Conservation (phyloP, 2,329 filamentous ascomycete genomes). For the Chaetomium sp. region DNA sequence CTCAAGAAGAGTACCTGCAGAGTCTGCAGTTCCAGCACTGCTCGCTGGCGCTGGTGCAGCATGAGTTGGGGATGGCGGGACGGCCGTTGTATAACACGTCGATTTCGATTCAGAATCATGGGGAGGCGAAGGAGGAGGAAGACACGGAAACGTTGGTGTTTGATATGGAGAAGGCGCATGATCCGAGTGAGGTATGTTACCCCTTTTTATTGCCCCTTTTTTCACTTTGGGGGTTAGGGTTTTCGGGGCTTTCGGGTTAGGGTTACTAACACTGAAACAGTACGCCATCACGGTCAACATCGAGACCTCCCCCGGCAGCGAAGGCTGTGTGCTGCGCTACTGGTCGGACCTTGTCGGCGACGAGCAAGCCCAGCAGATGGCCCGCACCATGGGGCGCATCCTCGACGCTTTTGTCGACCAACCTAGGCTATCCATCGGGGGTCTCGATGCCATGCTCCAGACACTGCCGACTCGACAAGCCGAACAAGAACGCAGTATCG, state of each 20-base stretch:
- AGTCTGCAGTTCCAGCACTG: slow-evolving; percentile 19
- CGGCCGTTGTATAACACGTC: slow-evolving; percentile 23
- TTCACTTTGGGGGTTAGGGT: background rate
- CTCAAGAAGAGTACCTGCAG: slow-evolving; percentile 20
- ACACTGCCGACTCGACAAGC: background rate
- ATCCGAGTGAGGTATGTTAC: slow-evolving; percentile 21
- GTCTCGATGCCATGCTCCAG: slow-evolving; percentile 9
- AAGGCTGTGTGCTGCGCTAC: slow-evolving; percentile 22
- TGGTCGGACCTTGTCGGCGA: slow-evolving; percentile 23
- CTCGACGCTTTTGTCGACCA: slow-evolving; percentile 18
- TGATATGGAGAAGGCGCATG: slow-evolving; percentile 20
- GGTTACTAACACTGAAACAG: slow-evolving; percentile 5
- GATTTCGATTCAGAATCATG: slow-evolving; percentile 21
- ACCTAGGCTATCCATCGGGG: slow-evolving; percentile 10
- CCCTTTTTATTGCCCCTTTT: background rate
- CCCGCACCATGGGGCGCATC: slow-evolving; percentile 15
- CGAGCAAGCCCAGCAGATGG: slow-evolving; percentile 18
- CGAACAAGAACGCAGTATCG: background rate
- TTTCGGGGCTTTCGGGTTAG: no score
- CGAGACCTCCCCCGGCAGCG: slow-evolving; percentile 16
- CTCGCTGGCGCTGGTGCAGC: slow-evolving; percentile 21
- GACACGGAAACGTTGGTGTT: slow-evolving; percentile 12
- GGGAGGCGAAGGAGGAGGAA: background rate
- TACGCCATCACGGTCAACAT: slow-evolving; percentile 24
- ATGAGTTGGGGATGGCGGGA: slow-evolving; percentile 20